Evolutionary conservation across 129 eudicot genomes (phyloP), one percentile per base, ranked within the genome.

Genomic region (Flaveria linearis): DNA sequence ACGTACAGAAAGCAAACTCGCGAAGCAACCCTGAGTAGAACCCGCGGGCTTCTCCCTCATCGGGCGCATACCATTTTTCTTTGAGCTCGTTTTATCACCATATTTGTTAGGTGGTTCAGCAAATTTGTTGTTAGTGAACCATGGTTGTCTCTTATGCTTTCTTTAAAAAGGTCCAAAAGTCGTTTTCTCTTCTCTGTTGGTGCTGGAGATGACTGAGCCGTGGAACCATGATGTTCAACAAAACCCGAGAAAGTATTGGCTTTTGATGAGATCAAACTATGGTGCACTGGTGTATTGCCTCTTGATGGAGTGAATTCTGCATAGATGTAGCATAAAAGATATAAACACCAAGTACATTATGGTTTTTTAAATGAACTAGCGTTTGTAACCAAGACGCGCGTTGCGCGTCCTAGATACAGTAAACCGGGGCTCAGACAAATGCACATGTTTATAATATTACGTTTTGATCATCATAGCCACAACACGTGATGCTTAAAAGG

Each of bases 301-400:
- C 88, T 83, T 15, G 96, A 89, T 20, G 92, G 89, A 10, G 91
- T 84, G 52, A 85, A 87, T 7, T 85, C 92, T 84, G 80, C 83
- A 79, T 22, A 43, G 1, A 10, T 16, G 36, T 0, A 42, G 1
- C 0, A 23, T 9, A 50, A 66, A 36, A 65, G 9, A 42, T 41
- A 13, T 76, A 26, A 51, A 15, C 66, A 66, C 20, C 14, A 2
- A 2, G 18, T 1, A 25, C 7, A 15, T 1, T 3, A 25, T 28
- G 15, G 15, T 30, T 26, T 25, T 12, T 12, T 4, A 11, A 60
- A 22, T 6, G 13, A 11, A 25, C 22, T 20, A 20, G 22, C 22
- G 22, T 20, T 20, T 20, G 22, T 20, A 20, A 20, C 22, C 22
- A 20, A 20, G 22, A 20, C 22, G 22, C 22, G 22, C 22, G 22